Base-by-base conservation (phyloP, 768 basidiomycete genomes). In the Kwoniella dendrophila region DNA sequence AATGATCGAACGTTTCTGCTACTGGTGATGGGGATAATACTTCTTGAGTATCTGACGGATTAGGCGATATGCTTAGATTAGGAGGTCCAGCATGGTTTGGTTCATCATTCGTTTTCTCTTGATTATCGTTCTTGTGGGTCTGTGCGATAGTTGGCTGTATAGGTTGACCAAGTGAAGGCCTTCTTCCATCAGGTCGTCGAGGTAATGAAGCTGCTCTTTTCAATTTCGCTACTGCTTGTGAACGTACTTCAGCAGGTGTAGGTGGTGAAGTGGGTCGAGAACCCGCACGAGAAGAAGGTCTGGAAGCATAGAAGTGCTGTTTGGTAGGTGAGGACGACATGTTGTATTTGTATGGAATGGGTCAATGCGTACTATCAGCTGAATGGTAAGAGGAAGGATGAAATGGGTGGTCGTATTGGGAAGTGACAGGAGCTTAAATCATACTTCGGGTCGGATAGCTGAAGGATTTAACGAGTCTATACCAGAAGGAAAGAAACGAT, bases 131-230 rank as follows among this genome's bases (percentile, higher is more conserved):
- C 30, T 32, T 30, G 40, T 26, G 22, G 43, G 20, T 50, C 40
- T 32, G 38, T 32, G 34, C 24, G 58, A n/a, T 30, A 32, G 20
- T 5, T 11, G 10, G 12, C 32, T 51, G 54, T 36, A 32, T 47
- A 20, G 56, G 26, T 57, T 33, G 56, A 32, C 52, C 50, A 18
- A 73, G 67, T 20, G 74, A 71, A 0, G 91, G 92, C 43, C 92
- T 83, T 57, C 92, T 82, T 7, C 92, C 92, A 78, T 92, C 89
- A 78, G 92, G 92, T 87, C 90, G 90, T 64, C 92, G 84, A 36
- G 92, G 93, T 29, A 95, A 80, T 16, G 92, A 94, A 56, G 92
- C 90, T 43, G 93, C 92, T 70, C 93, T 87, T 81, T 89, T 92
- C 67, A 96, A 85, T 81, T 88, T 92, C 45, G 90, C 90, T 48